Conservation (phyloP, 129 eudicot genomes). For the Pulicaria dysenterica region DNA sequence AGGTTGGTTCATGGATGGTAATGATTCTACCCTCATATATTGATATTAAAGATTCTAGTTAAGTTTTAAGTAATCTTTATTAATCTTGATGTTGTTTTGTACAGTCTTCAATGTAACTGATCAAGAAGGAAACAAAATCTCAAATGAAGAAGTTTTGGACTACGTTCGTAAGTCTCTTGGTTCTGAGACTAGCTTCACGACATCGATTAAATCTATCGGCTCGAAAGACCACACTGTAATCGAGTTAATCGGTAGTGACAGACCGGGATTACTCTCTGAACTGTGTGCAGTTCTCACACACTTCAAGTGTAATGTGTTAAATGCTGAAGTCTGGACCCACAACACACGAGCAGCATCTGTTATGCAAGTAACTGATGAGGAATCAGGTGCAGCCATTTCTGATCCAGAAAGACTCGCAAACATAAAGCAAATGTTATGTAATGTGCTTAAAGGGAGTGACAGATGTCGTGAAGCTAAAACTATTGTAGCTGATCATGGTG, state of each 20-base stretch:
- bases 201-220: conserved; percentile 61
- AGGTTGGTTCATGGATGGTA: conserved; percentile 99
- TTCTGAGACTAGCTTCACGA: conserved; percentile 58
- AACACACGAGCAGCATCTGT: conserved; percentile 84
- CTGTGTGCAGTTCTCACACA: conserved; percentile 78
- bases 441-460: conserved; percentile 73
- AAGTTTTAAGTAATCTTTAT: not conserved
- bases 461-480: conserved; percentile 65
- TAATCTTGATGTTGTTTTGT: not conserved
- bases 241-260: conserved; percentile 71
- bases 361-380: conserved; percentile 72
- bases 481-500: conserved; percentile 41
- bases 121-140: conserved; percentile 80
- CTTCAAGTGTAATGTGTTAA: conserved; percentile 83
- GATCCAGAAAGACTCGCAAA: conserved; percentile 59
- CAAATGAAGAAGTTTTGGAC: conserved; percentile 62
- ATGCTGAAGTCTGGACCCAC: conserved; percentile 91
- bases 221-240: conserved; percentile 66
- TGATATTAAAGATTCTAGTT: no score
- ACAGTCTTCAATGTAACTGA: conserved; percentile 85
- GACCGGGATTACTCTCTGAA: conserved; percentile 86
- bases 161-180: conserved; percentile 72
- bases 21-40: not conserved
- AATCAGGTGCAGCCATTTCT: conserved; percentile 51
- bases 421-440: conserved; percentile 63